Conservation (phyloP, 108 stramenopile species). For the Mediolabrus comicus region DNA sequence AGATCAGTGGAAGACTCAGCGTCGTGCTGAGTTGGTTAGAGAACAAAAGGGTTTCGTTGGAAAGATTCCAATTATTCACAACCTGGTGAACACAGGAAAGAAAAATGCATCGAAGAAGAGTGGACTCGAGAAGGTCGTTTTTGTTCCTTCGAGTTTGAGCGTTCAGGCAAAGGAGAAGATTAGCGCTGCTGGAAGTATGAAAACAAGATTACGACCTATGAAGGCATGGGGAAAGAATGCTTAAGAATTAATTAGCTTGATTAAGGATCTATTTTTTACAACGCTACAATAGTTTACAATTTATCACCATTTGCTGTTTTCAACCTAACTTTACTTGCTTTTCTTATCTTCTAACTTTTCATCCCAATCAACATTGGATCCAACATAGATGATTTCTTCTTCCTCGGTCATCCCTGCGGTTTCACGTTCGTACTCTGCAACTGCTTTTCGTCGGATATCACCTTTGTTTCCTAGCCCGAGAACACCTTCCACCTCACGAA, state of each 20-base stretch:
- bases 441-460: slow-evolving; percentile 28
- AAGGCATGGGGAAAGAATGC: slow-evolving; percentile 45
- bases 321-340: slow-evolving; percentile 1
- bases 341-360: background rate
- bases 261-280: background rate
- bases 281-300: background rate
- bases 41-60: slow-evolving; percentile 35
- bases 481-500: slow-evolving; percentile 35
- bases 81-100: slow-evolving; percentile 12
- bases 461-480: slow-evolving; percentile 42
- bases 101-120: background rate
- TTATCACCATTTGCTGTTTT: background rate
- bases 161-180: slow-evolving; percentile 69
- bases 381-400: slow-evolving; percentile 66
- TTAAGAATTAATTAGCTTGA: slow-evolving; percentile 3
- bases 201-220: slow-evolving; percentile 80
- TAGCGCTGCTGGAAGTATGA: slow-evolving; percentile 63
- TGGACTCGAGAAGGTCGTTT: slow-evolving; percentile 52
- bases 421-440: slow-evolving; percentile 39
- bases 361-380: slow-evolving; percentile 39
- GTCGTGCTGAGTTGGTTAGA: slow-evolving; percentile 25
- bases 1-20: slow-evolving; percentile 46
- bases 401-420: slow-evolving; percentile 73
- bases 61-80: slow-evolving; percentile 34
- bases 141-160: slow-evolving; percentile 70